A percentile compares a stretch with the other conserved stretches of the same genome.
Conservation (phyloP, 108 stramenopile species). For the Skeletonema potamos region DNA sequence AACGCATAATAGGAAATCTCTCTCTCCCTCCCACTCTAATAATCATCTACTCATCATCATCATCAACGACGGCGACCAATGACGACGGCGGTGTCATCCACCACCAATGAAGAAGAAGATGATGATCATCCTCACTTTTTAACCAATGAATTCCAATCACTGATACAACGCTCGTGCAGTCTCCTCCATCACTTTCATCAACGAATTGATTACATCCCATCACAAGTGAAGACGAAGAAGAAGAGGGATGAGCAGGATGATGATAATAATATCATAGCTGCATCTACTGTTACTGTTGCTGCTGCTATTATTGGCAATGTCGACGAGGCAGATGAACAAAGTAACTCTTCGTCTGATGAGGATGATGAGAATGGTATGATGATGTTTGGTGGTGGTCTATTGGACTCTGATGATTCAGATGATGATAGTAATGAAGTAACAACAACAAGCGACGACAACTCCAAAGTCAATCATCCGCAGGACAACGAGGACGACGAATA, state of each 20-base stretch:
- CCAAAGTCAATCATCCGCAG: background rate
- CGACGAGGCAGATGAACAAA: slow-evolving; percentile 21
- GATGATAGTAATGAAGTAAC: slow-evolving; percentile 1
- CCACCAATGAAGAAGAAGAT: background rate
- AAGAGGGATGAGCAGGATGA: no score
- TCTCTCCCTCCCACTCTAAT: no score
- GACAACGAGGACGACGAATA: background rate
- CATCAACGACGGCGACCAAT: no score
- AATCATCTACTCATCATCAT: no score
- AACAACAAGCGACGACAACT: no score
- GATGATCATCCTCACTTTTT: no score
- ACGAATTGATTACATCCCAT: no score
- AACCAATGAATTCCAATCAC: background rate
- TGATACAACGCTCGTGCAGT: slow-evolving; percentile 13
- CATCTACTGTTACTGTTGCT: background rate
- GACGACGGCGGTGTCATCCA: background rate
- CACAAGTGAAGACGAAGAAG: no score
- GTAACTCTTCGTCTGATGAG: background rate
- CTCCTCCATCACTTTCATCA: slow-evolving; percentile 23
- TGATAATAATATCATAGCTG: no score
- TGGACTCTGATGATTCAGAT: slow-evolving; percentile 17
- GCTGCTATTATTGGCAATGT: background rate
- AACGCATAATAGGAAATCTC: no score
- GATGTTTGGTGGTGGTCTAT: slow-evolving; percentile 21
- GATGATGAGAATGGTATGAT: slow-evolving; percentile 14